A percentile compares a stretch with the other conserved stretches of the same genome.
phyloP scores from a whole-genome alignment of 768 basidiomycete species.

The Macrocybe gigantea region DNA sequence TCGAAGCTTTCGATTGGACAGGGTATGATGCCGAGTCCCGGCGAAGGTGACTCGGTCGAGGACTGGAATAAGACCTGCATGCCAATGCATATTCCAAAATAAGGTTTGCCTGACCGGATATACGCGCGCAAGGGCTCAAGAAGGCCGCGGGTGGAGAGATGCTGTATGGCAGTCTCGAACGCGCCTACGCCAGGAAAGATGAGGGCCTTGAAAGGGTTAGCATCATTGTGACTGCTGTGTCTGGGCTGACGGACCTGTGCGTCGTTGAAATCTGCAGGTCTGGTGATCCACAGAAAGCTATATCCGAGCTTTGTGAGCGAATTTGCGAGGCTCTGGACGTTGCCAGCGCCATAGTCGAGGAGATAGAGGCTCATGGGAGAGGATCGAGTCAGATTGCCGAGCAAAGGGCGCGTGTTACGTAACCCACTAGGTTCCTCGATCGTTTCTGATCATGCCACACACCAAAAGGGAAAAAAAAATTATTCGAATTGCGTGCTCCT shows the following conservation, averaged over 20 bases:
- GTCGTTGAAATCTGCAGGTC: slow-evolving; percentile 74
- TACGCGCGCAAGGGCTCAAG: slow-evolving; percentile 78
- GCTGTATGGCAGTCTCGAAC: slow-evolving; percentile 81
- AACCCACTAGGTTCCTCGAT: neutral
- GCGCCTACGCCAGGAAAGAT: slow-evolving; percentile 97
- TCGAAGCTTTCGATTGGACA: slow-evolving; percentile 71
- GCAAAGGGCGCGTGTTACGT: neutral
- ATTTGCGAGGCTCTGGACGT: slow-evolving; percentile 91
- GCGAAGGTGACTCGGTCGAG: slow-evolving; percentile 70
- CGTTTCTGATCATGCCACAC: neutral
- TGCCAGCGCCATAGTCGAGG: slow-evolving; percentile 96
- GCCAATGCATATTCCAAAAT: slow-evolving; percentile 98
- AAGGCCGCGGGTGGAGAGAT: slow-evolving; percentile 67
- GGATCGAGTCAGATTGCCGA: neutral
- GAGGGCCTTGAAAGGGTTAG: slow-evolving; percentile 56
- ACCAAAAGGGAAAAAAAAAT: neutral
- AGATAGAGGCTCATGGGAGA: slow-evolving; percentile 59
- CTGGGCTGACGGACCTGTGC: slow-evolving; percentile 68
- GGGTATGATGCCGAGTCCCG: slow-evolving; percentile 86
- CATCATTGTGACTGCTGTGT: slow-evolving; percentile 4
- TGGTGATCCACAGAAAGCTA: slow-evolving; percentile 83
- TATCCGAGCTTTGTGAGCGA: slow-evolving; percentile 81
- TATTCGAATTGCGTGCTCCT: slow-evolving; percentile 1
- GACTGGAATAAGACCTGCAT: slow-evolving; percentile 93
- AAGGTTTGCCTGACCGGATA: slow-evolving; percentile 83